A percentile compares a stretch with the other conserved stretches of the same genome.
Evolutionary conservation across 1,284 basidiomycete species (phyloP).

Genomic region (Marasmius oreades): DNA sequence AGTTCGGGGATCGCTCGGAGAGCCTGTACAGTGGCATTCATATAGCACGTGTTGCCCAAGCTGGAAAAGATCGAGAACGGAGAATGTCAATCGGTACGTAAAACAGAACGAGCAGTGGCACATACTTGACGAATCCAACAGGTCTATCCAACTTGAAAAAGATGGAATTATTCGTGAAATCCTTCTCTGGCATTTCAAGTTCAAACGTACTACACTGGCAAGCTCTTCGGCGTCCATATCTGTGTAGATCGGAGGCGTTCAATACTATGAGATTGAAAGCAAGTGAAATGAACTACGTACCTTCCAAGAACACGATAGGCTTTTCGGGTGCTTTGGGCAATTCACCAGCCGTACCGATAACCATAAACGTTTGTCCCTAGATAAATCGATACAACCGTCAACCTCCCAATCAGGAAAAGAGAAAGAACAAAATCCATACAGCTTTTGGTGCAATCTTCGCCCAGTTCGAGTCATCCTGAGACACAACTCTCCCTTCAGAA

Average conservation of each 20-base stretch:
- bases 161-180: background rate
- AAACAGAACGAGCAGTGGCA: conserved; percentile 21
- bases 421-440: conserved; percentile 38
- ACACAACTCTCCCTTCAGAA: no score
- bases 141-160: conserved; percentile 52
- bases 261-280: background rate
- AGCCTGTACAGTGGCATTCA: conserved; percentile 94
- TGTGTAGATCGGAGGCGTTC: conserved; percentile 23
- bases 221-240: conserved; percentile 86
- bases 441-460: conserved; percentile 79
- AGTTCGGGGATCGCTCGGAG: conserved; percentile 90
- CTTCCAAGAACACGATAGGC: conserved; percentile 80
- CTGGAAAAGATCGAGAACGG: conserved; percentile 26
- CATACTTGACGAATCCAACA: conserved; percentile 65
- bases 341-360: conserved; percentile 90
- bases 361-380: conserved; percentile 78
- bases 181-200: background rate
- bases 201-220: conserved; percentile 65
- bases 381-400: background rate
- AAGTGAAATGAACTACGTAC: conserved; percentile 29
- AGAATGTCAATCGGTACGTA: background rate
- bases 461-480: conserved; percentile 83
- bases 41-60: conserved; percentile 91
- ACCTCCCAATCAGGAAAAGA: background rate
- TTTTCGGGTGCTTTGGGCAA: conserved; percentile 84